phyloP scores from a whole-genome alignment of 75 land plant species.

The Adiantum capillusveneris region DNA sequence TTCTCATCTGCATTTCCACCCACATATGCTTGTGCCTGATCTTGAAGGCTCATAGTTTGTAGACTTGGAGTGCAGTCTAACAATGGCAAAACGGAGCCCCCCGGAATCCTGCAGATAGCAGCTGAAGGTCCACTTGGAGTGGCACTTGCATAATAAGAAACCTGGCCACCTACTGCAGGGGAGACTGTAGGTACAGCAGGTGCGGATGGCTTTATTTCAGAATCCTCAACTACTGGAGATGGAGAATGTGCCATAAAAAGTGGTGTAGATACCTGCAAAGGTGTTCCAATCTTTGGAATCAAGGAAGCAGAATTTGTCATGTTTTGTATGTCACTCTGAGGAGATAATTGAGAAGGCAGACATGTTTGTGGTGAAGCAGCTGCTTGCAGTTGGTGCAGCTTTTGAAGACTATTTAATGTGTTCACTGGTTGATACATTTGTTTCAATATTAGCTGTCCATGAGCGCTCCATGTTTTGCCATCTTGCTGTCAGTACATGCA shows the following conservation, averaged over 20 bases:
- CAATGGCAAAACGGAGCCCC: constrained; percentile 85
- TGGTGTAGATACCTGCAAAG: constrained; percentile 72
- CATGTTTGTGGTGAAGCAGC: constrained; percentile 78
- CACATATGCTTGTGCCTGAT: constrained; percentile 40
- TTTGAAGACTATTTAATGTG: constrained; percentile 16
- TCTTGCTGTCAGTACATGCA: constrained; percentile 18
- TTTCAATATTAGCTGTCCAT: constrained; percentile 30
- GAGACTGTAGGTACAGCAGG: constrained; percentile 30
- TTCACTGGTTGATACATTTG: constrained; percentile 17
- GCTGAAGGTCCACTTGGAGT: constrained; percentile 36
- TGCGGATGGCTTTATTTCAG: constrained; percentile 32
- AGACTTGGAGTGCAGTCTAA: constrained; percentile 60
- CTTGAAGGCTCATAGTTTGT: constrained; percentile 25
- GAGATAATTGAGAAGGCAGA: constrained; percentile 61
- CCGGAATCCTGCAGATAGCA: constrained; percentile 89
- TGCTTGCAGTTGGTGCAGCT: constrained; percentile 33
- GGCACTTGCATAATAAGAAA: constrained; percentile 8
- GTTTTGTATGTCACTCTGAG: constrained; percentile 74
- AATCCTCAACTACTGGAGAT: too few species aligned
- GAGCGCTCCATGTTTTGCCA: constrained; percentile 22
- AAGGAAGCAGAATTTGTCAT: constrained; percentile 18
- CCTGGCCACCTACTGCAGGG: constrained; percentile 26
- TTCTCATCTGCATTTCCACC: constrained; percentile 25
- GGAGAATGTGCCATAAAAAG: too few species aligned
- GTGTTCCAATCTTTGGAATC: constrained; percentile 56